A percentile compares a stretch with the other conserved stretches of the same genome.
phyloP scores from a whole-genome alignment of 2,329 filamentous ascomycete species.

The Orbilia javanica region DNA sequence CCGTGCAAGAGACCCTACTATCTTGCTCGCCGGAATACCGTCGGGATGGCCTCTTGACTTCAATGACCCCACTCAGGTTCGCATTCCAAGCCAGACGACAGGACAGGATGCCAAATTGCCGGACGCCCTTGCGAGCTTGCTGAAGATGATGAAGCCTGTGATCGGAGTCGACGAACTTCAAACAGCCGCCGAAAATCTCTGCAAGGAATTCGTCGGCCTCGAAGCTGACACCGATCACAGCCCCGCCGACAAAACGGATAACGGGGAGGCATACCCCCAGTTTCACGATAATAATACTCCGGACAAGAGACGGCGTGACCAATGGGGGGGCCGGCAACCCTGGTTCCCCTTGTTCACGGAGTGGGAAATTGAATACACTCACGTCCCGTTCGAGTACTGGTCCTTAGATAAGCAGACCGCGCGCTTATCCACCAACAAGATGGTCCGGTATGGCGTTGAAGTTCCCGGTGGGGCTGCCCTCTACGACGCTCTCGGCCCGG shows the following conservation, averaged over 20 bases:
- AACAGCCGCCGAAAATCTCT: no score
- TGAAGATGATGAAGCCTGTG: slow-evolving; percentile 1
- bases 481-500: neutral
- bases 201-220: slow-evolving; percentile 46
- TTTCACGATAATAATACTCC: slow-evolving; percentile 1
- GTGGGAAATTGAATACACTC: slow-evolving; percentile 67
- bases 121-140: slow-evolving; percentile 27
- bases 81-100: slow-evolving; percentile 47
- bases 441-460: slow-evolving; percentile 31
- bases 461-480: slow-evolving; percentile 49
- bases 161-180: no score
- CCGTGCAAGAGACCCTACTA: slow-evolving; percentile 64
- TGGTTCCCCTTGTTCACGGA: slow-evolving; percentile 67
- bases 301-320: slow-evolving; percentile 61
- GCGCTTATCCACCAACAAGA: no score
- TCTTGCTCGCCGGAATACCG: slow-evolving; percentile 65
- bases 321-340: slow-evolving; percentile 64
- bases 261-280: slow-evolving; percentile 12
- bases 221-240: slow-evolving; percentile 1
- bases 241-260: no score
- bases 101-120: neutral
- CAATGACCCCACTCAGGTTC: slow-evolving; percentile 61
- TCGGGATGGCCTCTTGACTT: slow-evolving; percentile 66
- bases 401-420: no score
- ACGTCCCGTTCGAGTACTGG: slow-evolving; percentile 65